Conservation (phyloP, 192 early-diverging fungal genomes). For the Irineochytrium annulatum region DNA sequence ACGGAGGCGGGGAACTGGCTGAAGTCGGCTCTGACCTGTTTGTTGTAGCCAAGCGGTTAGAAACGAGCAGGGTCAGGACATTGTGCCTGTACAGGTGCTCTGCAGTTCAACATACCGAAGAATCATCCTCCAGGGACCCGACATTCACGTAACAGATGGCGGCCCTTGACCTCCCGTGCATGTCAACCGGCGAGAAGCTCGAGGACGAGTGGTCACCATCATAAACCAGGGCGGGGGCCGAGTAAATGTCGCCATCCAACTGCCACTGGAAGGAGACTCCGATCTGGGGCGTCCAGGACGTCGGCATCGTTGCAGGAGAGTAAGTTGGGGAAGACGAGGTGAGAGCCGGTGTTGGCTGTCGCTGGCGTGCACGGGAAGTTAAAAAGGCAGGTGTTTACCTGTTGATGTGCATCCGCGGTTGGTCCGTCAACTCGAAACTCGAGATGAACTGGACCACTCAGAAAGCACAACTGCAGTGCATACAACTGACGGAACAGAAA, state of each 20-base stretch:
- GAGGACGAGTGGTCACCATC: background rate
- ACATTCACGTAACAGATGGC: conserved; percentile 23
- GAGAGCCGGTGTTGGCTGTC: too few species aligned
- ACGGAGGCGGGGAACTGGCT: conserved; percentile 7
- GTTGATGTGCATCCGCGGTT: too few species aligned
- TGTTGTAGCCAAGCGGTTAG: background rate
- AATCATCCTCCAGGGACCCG: background rate
- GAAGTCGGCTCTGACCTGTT: conserved; percentile 10
- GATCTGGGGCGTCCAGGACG: background rate
- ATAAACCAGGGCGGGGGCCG: background rate
- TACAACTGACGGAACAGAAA: too few species aligned
- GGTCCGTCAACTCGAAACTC: too few species aligned
- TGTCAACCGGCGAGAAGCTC: background rate
- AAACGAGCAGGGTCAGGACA: background rate
- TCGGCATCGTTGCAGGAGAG: too few species aligned
- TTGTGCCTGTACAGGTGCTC: background rate
- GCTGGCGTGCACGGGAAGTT: too few species aligned
- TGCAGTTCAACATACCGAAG: background rate
- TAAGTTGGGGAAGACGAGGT: too few species aligned
- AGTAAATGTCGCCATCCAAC: background rate
- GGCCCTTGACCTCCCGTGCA: background rate
- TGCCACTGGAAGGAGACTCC: background rate
- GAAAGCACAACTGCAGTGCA: too few species aligned
- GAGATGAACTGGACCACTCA: too few species aligned
- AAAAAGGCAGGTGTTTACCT: too few species aligned